Evolutionary conservation across 331 rosid genomes (phyloP).

Genomic region (Dryas integrifolia): DNA sequence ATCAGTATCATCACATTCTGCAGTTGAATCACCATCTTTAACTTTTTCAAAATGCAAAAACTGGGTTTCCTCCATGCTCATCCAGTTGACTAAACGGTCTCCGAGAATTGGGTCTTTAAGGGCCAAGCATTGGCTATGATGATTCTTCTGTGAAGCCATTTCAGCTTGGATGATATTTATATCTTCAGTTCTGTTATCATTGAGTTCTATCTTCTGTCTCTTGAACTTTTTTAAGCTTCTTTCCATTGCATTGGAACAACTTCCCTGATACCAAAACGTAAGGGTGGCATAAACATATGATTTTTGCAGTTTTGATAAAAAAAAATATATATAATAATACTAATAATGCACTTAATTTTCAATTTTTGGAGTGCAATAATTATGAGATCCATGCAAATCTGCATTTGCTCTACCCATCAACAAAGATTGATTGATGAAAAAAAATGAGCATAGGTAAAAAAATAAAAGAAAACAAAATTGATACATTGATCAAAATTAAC

Average conservation of each 20-base stretch:
- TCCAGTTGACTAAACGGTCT: slow-evolving; percentile 56
- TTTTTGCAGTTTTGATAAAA: not conserved
- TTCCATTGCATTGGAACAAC: slow-evolving; percentile 34
- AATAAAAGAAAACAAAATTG: not conserved
- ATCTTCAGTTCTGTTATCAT: slow-evolving; percentile 29
- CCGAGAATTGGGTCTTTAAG: slow-evolving; percentile 28
- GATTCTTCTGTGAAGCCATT: slow-evolving; percentile 33
- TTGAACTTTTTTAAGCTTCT: slow-evolving; percentile 51
- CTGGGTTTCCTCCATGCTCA: slow-evolving; percentile 71
- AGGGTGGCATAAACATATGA: not conserved
- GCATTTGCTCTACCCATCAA: not conserved
- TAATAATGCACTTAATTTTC: too few relatives aligned
- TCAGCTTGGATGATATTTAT: slow-evolving; percentile 34
- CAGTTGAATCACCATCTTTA: slow-evolving; percentile 40
- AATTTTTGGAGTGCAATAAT: not conserved
- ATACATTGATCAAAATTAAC: not conserved
- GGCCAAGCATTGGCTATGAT: slow-evolving; percentile 26
- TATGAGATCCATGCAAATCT: not conserved
- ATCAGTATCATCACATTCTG: slow-evolving; percentile 50
- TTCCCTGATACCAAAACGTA: slow-evolving; percentile 40
- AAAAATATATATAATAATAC: too few relatives aligned
- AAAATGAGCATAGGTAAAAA: slow-evolving; percentile 1
- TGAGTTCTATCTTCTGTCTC: slow-evolving; percentile 46
- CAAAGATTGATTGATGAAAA: not conserved
- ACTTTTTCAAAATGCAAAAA: slow-evolving; percentile 37